Conservation (phyloP, 352 stramenopile genomes). For the Pythium aristosporum region DNA sequence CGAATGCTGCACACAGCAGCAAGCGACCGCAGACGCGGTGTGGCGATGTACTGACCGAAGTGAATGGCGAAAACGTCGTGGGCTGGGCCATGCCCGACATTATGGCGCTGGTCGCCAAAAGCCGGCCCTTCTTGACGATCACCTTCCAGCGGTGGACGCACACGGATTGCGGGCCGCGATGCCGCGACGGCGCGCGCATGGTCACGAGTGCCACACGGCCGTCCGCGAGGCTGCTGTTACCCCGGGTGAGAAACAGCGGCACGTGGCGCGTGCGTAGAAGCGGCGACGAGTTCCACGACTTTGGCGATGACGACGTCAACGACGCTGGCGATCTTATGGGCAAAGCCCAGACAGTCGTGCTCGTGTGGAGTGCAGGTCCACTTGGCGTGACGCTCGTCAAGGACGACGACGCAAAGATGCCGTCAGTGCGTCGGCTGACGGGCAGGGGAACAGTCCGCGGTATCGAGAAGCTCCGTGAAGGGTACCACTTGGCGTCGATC, state of each 20-base stretch:
- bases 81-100: conserved; percentile 37
- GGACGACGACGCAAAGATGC: conserved; percentile 44
- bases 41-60: conserved; percentile 53
- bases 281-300: conserved; percentile 23
- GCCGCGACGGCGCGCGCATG: conserved; percentile 13
- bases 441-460: conserved; percentile 46
- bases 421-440: conserved; percentile 68
- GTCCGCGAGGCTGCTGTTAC: not conserved
- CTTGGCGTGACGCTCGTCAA: conserved; percentile 56
- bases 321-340: not conserved
- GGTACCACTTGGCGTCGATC: conserved; percentile 47
- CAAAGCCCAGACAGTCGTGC: conserved; percentile 29
- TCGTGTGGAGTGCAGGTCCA: conserved; percentile 49
- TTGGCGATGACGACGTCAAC: conserved; percentile 8
- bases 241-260: not conserved
- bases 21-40: conserved; percentile 20
- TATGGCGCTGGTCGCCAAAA: conserved; percentile 37
- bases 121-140: conserved; percentile 39
- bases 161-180: conserved; percentile 11
- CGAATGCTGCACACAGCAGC: not conserved
- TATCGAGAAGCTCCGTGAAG: conserved; percentile 43
- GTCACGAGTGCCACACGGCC: not conserved
- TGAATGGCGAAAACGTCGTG: conserved; percentile 55
- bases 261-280: conserved; percentile 13
- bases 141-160: conserved; percentile 53